These are phyloP conservation scores for Thermothelomyces thermophilus DNA, from an alignment of 2,329 filamentous ascomycete species.

Conservation along the genomic window DNA sequence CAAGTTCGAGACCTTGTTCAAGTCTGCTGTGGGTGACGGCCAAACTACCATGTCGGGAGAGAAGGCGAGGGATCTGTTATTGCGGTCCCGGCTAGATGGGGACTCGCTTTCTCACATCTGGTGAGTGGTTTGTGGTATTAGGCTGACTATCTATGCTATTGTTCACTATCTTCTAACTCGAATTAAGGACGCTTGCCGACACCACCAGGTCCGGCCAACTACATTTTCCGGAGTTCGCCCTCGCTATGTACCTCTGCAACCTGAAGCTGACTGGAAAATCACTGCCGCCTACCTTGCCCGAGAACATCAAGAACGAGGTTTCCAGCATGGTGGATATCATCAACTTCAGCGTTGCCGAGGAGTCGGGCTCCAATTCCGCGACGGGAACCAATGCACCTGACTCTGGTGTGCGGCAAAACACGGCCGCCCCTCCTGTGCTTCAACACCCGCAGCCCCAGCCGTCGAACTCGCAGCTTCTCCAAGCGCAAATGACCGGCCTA, in stretches of 20 bases:
- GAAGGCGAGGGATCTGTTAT: constrained; percentile 79
- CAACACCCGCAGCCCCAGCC: constrained; percentile 69
- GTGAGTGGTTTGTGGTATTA: constrained; percentile 39
- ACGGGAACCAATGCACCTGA: constrained; percentile 60
- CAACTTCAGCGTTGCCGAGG: constrained; percentile 83
- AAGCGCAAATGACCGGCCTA: constrained; percentile 63
- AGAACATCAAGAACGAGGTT: constrained; percentile 89
- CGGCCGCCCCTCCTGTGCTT: constrained; percentile 45
- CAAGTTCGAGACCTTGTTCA: constrained; percentile 97
- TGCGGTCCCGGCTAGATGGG: constrained; percentile 83
- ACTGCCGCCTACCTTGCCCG: constrained; percentile 67
- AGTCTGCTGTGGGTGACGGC: constrained; percentile 79
- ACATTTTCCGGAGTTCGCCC: constrained; percentile 93
- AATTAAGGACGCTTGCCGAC: constrained; percentile 74
- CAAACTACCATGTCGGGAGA: constrained; percentile 86
- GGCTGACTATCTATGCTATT: neutral
- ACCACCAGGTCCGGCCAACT: constrained; percentile 94
- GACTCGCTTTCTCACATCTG: constrained; percentile 89
- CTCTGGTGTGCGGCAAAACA: constrained; percentile 51
- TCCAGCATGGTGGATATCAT: constrained; percentile 99
- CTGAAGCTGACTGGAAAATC: constrained; percentile 81
- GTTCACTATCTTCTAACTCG: constrained; percentile 13
- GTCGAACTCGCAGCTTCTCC: constrained; percentile 61
- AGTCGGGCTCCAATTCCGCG: constrained; percentile 45
- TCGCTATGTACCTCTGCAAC: constrained; percentile 98